Percentiles rank a stretch among this genome's conserved stretches.
These are phyloP conservation scores for Fonsecaea nubica DNA, from an alignment of 2,329 filamentous ascomycete genomes.

Conservation along the genomic window DNA sequence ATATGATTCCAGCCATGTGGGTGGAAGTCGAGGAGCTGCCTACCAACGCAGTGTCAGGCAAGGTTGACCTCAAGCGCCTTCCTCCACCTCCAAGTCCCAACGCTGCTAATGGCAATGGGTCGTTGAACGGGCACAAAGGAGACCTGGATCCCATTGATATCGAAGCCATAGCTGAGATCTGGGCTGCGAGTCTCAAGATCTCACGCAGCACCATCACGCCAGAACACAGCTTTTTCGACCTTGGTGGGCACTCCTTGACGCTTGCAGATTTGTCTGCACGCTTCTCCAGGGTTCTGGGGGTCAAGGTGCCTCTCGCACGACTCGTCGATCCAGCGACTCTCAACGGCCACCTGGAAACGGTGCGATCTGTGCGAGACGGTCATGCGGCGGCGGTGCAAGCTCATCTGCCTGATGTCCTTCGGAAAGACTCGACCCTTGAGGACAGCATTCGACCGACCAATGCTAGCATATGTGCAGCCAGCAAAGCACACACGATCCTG, in stretches of 20 bases:
- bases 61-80: slow-evolving; percentile 74
- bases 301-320: slow-evolving; percentile 72
- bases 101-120: slow-evolving; percentile 41
- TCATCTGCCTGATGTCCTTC: slow-evolving; percentile 72
- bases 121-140: slow-evolving; percentile 50
- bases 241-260: slow-evolving; percentile 78
- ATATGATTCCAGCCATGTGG: slow-evolving; percentile 84
- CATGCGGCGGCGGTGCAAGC: slow-evolving; percentile 77
- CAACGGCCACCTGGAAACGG: slow-evolving; percentile 72
- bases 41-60: slow-evolving; percentile 79
- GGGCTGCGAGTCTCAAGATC: slow-evolving; percentile 74
- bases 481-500: slow-evolving; percentile 71
- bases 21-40: slow-evolving; percentile 73
- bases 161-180: slow-evolving; percentile 72
- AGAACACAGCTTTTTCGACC: slow-evolving; percentile 79
- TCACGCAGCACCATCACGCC: slow-evolving; percentile 66
- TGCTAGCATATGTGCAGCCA: slow-evolving; percentile 63
- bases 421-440: slow-evolving; percentile 70
- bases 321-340: slow-evolving; percentile 75
- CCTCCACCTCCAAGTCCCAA: slow-evolving; percentile 67
- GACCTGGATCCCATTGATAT: slow-evolving; percentile 69
- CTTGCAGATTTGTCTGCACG: slow-evolving; percentile 78
- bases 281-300: slow-evolving; percentile 72
- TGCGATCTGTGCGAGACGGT: slow-evolving; percentile 73
- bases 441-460: slow-evolving; percentile 69